A percentile compares a stretch with the other conserved stretches of the same genome.
Conservation (phyloP, 192 early-diverging fungal genomes). For the Coemansia sp. region DNA sequence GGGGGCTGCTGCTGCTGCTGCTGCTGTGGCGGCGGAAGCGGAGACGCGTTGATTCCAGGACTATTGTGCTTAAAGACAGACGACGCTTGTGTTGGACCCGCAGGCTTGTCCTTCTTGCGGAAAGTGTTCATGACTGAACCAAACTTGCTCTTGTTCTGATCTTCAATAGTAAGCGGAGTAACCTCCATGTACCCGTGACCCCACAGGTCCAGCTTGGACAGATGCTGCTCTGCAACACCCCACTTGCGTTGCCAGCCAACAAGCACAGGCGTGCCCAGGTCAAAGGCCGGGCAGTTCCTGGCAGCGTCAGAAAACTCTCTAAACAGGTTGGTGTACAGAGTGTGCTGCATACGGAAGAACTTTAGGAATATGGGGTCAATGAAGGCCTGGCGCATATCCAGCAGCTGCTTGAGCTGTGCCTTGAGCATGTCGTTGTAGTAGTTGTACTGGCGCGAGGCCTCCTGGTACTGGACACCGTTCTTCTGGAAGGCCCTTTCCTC, state of each 20-base stretch:
- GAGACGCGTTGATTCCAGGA: conserved; percentile 6
- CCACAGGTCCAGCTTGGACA: conserved; percentile 38
- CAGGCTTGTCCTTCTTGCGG: conserved; percentile 49
- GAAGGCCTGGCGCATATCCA: conserved; percentile 71
- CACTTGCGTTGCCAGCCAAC: conserved; percentile 47
- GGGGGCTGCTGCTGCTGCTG: conserved; percentile 11
- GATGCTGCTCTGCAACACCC: conserved; percentile 22
- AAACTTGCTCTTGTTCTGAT: conserved; percentile 30
- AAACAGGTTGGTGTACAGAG: conserved; percentile 71
- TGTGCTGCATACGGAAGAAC: conserved; percentile 81
- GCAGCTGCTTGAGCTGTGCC: conserved; percentile 75
- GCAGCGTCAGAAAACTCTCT: conserved; percentile 60
- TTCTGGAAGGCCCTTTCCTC: conserved; percentile 71
- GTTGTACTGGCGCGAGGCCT: conserved; percentile 82
- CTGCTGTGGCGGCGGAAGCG: conserved; percentile 3
- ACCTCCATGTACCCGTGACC: conserved; percentile 38
- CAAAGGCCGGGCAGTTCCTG: conserved; percentile 58
- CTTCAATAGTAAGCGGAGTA: conserved; percentile 28
- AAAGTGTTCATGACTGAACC: conserved; percentile 45
- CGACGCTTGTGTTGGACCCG: conserved; percentile 19
- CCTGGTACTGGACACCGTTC: conserved; percentile 71
- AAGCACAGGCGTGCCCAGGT: conserved; percentile 46
- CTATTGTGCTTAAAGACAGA: conserved; percentile 20
- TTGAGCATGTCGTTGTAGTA: conserved; percentile 81
- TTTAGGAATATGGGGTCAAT: conserved; percentile 86